Percentiles rank a stretch among this genome's conserved stretches.
phyloP scores from a whole-genome alignment of 2,329 filamentous ascomycete genomes.

The Exophiala bonariae region DNA sequence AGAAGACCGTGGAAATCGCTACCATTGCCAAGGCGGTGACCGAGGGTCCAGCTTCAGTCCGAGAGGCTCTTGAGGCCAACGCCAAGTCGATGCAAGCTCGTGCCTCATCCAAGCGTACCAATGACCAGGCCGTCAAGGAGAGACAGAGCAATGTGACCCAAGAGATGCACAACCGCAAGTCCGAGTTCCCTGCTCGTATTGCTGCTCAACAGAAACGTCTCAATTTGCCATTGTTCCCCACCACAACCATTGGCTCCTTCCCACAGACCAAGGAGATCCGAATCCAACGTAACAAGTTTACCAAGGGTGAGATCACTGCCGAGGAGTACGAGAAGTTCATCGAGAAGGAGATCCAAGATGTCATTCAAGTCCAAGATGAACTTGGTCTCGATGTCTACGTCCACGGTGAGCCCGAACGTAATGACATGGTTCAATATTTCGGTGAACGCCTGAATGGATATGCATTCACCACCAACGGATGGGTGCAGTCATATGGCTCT shows the following conservation, averaged over 20 bases:
- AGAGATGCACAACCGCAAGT: conserved; percentile 89
- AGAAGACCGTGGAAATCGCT: conserved; percentile 90
- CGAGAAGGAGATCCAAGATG: conserved; percentile 94
- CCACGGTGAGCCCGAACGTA: conserved; percentile 98
- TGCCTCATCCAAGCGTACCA: conserved; percentile 89
- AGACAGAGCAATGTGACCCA: conserved; percentile 84
- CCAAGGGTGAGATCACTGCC: conserved; percentile 93
- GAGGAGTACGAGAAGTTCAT: conserved; percentile 98
- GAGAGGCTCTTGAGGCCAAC: conserved; percentile 90
- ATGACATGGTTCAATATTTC: conserved; percentile 99
- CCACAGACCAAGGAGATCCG: conserved; percentile 99
- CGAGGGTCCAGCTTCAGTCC: conserved; percentile 82
- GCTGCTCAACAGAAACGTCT: conserved; percentile 87
- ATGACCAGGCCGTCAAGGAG: conserved; percentile 96
- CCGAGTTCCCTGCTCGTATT: conserved; percentile 81
- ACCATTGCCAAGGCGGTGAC: conserved; percentile 96
- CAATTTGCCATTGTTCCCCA: conserved; percentile 94
- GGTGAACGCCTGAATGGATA: conserved; percentile 96
- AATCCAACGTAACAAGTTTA: conserved; percentile 94
- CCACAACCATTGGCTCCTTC: conserved; percentile 99
- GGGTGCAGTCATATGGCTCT: conserved; percentile 98
- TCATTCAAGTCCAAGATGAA: conserved; percentile 96
- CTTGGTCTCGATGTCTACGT: conserved; percentile 96
- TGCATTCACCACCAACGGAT: conserved; percentile 97
- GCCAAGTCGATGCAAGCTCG: conserved; percentile 91